Evolutionary conservation across 441 rosid species (phyloP), one percentile per base, ranked within the genome.

Genomic region (Isatis lusitanica): DNA sequence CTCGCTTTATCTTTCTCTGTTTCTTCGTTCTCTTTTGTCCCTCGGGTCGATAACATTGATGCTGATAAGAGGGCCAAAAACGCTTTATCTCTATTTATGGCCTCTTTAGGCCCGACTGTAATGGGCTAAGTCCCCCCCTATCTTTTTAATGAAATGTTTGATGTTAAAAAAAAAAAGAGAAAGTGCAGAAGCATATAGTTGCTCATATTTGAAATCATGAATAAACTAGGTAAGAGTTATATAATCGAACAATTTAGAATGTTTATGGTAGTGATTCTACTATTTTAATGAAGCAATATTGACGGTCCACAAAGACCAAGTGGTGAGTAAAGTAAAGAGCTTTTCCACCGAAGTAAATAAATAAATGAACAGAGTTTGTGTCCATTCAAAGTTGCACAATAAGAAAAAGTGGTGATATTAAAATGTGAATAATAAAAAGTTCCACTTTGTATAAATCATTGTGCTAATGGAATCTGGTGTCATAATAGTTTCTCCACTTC

Each of bases 401-500:
- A 55, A 59, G 55, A 74, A n/a, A 75, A 69, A 35, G 71, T 63
- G 58, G 74, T 68, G 44, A 35, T 75, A 75, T 69, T 7, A 16
- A 68, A 75, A 63, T 69, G 51, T 69, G 43, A 63, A 75, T 38
- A 62, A 9, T 5, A 58, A 38, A 58, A 4, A 43, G 52, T 44
- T 75, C 70, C 64, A 75, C 74, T 53, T 62, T 75, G 44, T 53
- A 44, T 68, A 62, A 62, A 80, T 75, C 75, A 78, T 81, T 80
- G 56, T 77, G 80, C 18, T 81, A 78, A 77, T 84, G 86, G 89
- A 82, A 76, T 79, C 77, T 74, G 30, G 58, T 68, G 65, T 83
- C 90, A 77, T 56, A 68, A 73, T 38, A 83, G 78, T 84, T 82
- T 76, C 78, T 66, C 86, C 85, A 83, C 82, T 84, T 61, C 80